phyloP scores from a whole-genome alignment of 148 eudicot species.

The Camellia sinensis region DNA sequence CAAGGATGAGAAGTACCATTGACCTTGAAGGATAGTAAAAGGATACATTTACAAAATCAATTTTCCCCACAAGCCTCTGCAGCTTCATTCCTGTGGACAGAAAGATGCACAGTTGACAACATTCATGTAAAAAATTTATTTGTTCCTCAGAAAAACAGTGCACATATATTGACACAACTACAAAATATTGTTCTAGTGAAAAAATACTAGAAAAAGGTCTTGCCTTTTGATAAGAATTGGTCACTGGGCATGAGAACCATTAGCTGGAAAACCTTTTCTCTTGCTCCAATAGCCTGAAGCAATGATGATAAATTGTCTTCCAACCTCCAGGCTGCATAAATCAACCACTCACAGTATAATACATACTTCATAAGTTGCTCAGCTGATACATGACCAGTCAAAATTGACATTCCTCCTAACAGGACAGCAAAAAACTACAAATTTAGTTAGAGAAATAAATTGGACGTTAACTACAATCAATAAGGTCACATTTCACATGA shows the following conservation, averaged over 20 bases:
- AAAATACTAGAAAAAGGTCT: no score
- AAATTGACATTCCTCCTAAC: slow-evolving; percentile 48
- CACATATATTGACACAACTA: no score
- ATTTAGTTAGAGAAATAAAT: neutral
- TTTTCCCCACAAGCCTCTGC: slow-evolving; percentile 35
- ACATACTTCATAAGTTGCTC: slow-evolving; percentile 55
- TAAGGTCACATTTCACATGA: neutral
- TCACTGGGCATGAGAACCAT: no score
- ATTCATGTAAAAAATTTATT: no score
- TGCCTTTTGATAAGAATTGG: no score
- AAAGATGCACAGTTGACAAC: neutral
- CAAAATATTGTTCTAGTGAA: no score
- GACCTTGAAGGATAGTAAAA: slow-evolving; percentile 46
- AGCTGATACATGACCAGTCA: slow-evolving; percentile 43
- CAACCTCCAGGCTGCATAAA: slow-evolving; percentile 56
- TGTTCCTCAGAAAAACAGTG: no score
- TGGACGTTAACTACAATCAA: neutral
- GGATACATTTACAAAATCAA: slow-evolving; percentile 48
- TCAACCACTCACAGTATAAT: slow-evolving; percentile 58
- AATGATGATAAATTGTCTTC: neutral
- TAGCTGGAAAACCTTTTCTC: no score
- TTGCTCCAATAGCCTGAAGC: no score
- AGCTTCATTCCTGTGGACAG: slow-evolving; percentile 36
- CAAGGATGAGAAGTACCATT: slow-evolving; percentile 29
- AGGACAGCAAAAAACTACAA: slow-evolving; percentile 41